Conservation (phyloP, 805 yeast species). For the Trichomonascus vanleenenianus region DNA sequence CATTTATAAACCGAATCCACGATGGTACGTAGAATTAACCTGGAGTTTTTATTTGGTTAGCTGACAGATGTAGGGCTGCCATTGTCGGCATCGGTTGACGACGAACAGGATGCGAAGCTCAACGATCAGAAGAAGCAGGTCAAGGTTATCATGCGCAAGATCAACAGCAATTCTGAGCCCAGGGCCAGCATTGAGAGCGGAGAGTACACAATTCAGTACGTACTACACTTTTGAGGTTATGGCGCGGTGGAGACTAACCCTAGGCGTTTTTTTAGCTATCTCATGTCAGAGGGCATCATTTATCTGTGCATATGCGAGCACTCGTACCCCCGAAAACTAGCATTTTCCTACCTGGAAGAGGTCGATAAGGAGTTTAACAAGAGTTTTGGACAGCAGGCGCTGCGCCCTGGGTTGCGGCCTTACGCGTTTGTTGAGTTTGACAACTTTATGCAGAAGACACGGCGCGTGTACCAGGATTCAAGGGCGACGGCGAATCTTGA, state of each 20-base stretch:
- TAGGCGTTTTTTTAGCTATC: constrained; percentile 41
- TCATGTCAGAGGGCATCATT: constrained; percentile 54
- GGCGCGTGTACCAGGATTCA: constrained; percentile 81
- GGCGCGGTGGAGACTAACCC: background rate
- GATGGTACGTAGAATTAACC: too few relatives aligned
- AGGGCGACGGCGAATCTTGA: constrained; percentile 86
- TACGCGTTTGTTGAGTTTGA: constrained; percentile 84
- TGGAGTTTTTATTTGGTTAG: too few relatives aligned
- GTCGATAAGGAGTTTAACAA: constrained; percentile 73
- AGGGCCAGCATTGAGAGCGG: constrained; percentile 82
- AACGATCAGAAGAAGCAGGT: constrained; percentile 77
- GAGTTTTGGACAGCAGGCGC: constrained; percentile 66
- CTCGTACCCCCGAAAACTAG: constrained; percentile 79
- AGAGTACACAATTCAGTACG: constrained; percentile 51
- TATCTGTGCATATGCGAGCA: constrained; percentile 73
- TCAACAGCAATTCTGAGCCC: constrained; percentile 72
- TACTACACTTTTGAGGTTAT: constrained; percentile 10
- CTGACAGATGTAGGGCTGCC: constrained; percentile 57
- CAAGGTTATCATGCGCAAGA: constrained; percentile 64
- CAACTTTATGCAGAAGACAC: constrained; percentile 64
- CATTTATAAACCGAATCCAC: constrained; percentile 25
- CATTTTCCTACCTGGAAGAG: constrained; percentile 80
- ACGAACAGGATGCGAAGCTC: constrained; percentile 52
- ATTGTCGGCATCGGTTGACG: constrained; percentile 84
- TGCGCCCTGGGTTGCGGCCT: constrained; percentile 64